Base-by-base conservation (phyloP, 2,329 filamentous ascomycete species). In the Colletotrichum spinosum region DNA sequence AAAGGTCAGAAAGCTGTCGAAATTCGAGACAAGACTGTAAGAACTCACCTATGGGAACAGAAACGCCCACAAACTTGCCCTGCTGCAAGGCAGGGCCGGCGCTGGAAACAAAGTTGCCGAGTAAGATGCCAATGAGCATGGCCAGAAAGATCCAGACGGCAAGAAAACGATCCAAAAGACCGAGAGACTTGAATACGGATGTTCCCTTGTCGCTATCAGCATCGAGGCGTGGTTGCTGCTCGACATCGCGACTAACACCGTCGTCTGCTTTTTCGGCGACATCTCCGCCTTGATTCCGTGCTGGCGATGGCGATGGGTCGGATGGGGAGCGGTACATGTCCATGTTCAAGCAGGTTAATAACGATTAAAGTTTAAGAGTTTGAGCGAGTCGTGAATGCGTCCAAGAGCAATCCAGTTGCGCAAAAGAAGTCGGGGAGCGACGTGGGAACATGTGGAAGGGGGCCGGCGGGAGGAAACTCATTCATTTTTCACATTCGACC, bases 121-220 rank as follows among this genome's bases (percentile, higher is more conserved):
- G 78, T 1, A 94, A 78, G 48, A 96, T 90, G 4, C 92, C 92
- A 8, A 93, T 77, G 1, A 85, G 82, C 89, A 96, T 96, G 50
- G 92, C 91, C 0, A 95, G 83, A 34, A 95, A 81, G 65, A 95
- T 94, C 92, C 92, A 92, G 34, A 91, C 42, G 2, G 87, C 88
- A 1, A 92, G 83, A 69, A 87, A 88, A 2, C 88, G 84, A 71
- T 92, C 88, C 1, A 92, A 81, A 68, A 84, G 80, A 5, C 85
- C 84, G 0, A 91, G 83, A 2, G 83, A 78, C 48, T 84, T 85
- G 75, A 87, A 86, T 0, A 80, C 77, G 0, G 84, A 84, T 45
- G 73, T 71, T 69, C 57, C 75, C 72, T 53, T 38, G 8, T 25
- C 17, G 4, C 37, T 2, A 2, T 15, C 39, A 25, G 15, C 8